A percentile compares a stretch with the other conserved stretches of the same genome.
Conservation (phyloP, 768 basidiomycete species). For the Kwoniella botswanensis region DNA sequence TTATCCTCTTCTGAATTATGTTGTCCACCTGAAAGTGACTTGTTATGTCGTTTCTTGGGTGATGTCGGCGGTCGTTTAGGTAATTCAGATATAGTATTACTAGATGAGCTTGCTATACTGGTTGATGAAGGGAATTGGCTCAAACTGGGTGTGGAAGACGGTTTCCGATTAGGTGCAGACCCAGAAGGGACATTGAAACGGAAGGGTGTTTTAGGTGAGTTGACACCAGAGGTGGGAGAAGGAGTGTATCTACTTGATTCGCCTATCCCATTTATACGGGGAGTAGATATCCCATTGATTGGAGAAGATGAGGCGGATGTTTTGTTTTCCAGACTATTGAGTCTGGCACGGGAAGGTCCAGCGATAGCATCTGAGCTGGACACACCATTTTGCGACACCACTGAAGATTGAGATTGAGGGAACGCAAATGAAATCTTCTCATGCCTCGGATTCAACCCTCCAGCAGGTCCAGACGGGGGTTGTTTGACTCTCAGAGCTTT, state of each 20-base stretch:
- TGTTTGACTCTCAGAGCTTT: constrained; percentile 22
- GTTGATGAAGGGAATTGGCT: constrained; percentile 11
- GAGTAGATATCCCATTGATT: background rate
- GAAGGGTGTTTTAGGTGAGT: background rate
- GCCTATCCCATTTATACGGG: background rate
- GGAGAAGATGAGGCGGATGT: background rate
- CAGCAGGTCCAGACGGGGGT: constrained; percentile 16
- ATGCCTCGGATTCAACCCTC: background rate
- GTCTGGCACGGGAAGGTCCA: constrained; percentile 10
- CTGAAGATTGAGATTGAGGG: constrained; percentile 6
- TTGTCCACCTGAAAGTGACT: background rate
- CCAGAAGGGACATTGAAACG: constrained; percentile 12
- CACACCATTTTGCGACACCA: background rate
- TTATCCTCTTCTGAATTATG: constrained; percentile 1
- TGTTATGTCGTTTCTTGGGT: constrained; percentile 14
- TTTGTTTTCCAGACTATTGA: constrained; percentile 6
- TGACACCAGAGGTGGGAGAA: background rate
- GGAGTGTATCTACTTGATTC: constrained; percentile 24
- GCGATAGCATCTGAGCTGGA: constrained; percentile 1
- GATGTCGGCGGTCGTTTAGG: constrained; percentile 1
- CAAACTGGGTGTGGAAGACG: background rate
- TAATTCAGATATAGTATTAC: background rate
- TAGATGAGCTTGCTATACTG: constrained; percentile 1
- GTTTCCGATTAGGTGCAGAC: constrained; percentile 12
- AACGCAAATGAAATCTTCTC: constrained; percentile 22